A percentile compares a stretch with the other conserved stretches of the same genome.
phyloP scores from a whole-genome alignment of 805 yeast genomes.

The Yarrowia osloensis region DNA sequence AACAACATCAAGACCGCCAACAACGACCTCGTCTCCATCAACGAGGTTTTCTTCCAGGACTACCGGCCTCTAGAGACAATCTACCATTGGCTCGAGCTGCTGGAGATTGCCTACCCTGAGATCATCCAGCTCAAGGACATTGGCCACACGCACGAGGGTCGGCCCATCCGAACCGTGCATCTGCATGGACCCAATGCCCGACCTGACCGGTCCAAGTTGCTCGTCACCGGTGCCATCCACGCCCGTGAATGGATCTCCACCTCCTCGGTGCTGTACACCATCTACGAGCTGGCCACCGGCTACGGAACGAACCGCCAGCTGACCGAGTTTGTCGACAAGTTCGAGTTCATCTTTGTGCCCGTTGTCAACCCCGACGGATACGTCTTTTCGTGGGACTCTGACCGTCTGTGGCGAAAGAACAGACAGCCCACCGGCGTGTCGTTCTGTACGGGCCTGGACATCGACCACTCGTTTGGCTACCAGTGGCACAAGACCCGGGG shows the following conservation, averaged over 20 bases:
- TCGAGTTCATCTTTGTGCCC: constrained; percentile 78
- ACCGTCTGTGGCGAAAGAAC: constrained; percentile 87
- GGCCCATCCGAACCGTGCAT: constrained; percentile 68
- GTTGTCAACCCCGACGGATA: constrained; percentile 92
- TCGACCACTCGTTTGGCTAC: constrained; percentile 76
- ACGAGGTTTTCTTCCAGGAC: constrained; percentile 60
- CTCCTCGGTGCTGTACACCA: constrained; percentile 62
- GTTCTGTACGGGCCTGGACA: constrained; percentile 77
- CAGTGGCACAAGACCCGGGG: constrained; percentile 54
- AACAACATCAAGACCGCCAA: background rate
- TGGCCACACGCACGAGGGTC: constrained; percentile 76
- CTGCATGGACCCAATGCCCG: constrained; percentile 45
- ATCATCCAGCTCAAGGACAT: constrained; percentile 63
- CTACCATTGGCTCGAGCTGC: constrained; percentile 67
- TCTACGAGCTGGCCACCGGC: constrained; percentile 49
- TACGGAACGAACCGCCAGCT: constrained; percentile 43
- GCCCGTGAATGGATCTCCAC: constrained; percentile 89
- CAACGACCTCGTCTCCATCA: constrained; percentile 4
- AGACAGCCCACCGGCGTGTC: constrained; percentile 71
- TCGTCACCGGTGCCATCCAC: constrained; percentile 81
- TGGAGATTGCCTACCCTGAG: constrained; percentile 63
- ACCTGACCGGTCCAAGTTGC: constrained; percentile 60
- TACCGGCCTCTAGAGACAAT: constrained; percentile 70
- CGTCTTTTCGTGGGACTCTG: constrained; percentile 74
- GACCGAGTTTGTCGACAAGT: constrained; percentile 52